Percentiles rank a stretch among this genome's conserved stretches.
Evolutionary conservation across 495 filamentous ascomycete genomes (phyloP).

Genomic region (Diplogelasinospora grovesii): DNA sequence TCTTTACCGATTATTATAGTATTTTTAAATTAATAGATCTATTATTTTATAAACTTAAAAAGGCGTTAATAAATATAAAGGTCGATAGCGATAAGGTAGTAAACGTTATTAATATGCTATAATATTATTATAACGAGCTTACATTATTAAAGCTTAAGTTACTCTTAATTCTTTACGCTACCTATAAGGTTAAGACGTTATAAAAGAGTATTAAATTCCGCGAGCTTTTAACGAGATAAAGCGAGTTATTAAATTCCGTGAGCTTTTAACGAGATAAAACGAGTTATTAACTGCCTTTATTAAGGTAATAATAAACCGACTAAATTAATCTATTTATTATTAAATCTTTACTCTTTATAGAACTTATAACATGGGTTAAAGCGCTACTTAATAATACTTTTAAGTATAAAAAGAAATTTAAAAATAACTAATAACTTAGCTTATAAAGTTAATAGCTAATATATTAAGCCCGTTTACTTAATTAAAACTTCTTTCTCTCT

Average conservation of each 20-base stretch:
- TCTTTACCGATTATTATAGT: slow-evolving; percentile 7
- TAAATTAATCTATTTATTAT: no score
- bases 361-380: no score
- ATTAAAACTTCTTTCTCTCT: no score
- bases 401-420: no score
- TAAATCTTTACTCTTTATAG: no score
- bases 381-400: no score
- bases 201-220: background rate
- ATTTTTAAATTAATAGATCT: background rate
- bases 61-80: background rate
- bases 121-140: slow-evolving; percentile 1
- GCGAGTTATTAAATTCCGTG: no score
- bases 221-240: slow-evolving; percentile 1
- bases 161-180: slow-evolving; percentile 1
- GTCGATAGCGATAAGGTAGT: background rate
- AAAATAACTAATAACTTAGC: no score
- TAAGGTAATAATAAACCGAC: no score
- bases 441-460: no score
- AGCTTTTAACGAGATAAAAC: slow-evolving; percentile 1
- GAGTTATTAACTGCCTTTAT: no score
- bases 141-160: background rate
- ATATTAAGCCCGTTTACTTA: no score
- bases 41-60: background rate
- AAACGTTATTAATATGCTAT: background rate
- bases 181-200: background rate